Evolutionary conservation across 179 eudicot genomes (phyloP), one percentile per base, ranked within the genome.

Genomic region (Amaranthus tricolor): DNA sequence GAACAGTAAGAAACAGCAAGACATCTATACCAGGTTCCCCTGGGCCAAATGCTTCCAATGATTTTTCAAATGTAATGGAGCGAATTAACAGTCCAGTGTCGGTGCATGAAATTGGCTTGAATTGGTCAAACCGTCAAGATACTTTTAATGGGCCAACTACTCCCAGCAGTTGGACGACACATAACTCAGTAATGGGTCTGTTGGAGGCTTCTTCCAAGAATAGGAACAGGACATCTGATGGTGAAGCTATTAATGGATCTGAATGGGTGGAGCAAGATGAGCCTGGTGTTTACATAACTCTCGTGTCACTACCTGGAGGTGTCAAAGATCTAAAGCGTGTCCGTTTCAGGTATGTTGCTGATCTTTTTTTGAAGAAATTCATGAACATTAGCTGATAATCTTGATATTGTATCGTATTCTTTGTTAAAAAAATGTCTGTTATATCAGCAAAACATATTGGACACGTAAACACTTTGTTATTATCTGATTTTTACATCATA

Each of bases 191-290:
- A 60, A 52, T 52, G 47, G 80, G 86, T 54, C 80, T 72, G 60
- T 73, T 70, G 55, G 86, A 81, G 60, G 53, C 73, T 63, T 40
- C 78, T 21, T 50, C 82, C 53, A 81, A 73, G 61, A 81, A 68
- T 59, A 81, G 70, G 76, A 77, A 71, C 65, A 66, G 76, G 79
- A 78, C 76, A 76, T 59, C 71, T n/a, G 84, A 84, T 6, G 74
- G 17, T 52, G 86, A 84, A 51, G 74, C 77, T 50, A 78, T 59
- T 72, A 50, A 52, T 64, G 84, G 84, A 50, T 66, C 82, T 62
- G 96, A 89, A 72, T 86, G 94, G 90, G 89, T 89, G 43, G 96
- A 91, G 82, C 89, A 89, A 80, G 87, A 89, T 74, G 88, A 88
- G 77, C 87, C 89, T 21, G 96, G 96, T 19, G 96, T 91, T 21